Evolutionary conservation across 1,139 yeast genomes (phyloP), one percentile per base, ranked within the genome.

Genomic region (Pichia sp.): DNA sequence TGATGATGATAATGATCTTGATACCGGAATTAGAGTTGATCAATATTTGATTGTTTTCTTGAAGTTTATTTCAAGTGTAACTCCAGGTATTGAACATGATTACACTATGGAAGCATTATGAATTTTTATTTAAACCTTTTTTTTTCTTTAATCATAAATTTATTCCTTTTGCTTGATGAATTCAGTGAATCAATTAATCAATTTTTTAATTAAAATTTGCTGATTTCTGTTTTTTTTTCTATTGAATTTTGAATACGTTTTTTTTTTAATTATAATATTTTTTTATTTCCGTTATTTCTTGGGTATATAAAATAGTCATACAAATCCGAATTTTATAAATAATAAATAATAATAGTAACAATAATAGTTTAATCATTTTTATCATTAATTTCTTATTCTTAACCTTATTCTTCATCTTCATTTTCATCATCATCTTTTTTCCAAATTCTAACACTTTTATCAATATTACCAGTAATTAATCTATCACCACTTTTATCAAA

Each of bases 51-150:
- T 92, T 35, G 83, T 90, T 11, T 92, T 92, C 61, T 73, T 92
- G 58, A 94, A 94, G 65, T 92, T 92, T 58, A 90, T 92, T 46
- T 87, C 97, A 12, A 87, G 97, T 67, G 97, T 94, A 12, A 90
- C 96, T 3, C 99, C 99, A 0, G 96, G 97, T 11, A 89, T 92
- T 46, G 96, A 90, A 64, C 94, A 90, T 64, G 98, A 92, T 59
- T 89, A 89, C 62, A 90, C 97, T 34, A 92, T 90, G 96, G 90
- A 87, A 62, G 92, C 87, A 4, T 71, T 82, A 58, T 81, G 28
- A 26, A n/a, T 22, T 16, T 16, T 16, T 16, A 16, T 16, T 16
- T 16, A 16, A 16, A 16, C 16, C 16, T 16, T 16, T 16, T 16
- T 16, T 16, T 16, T 16, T 16, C 16, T 16, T 16, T 16, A 16